Evolutionary conservation across 2,329 filamentous ascomycete genomes (phyloP), one percentile per base, ranked within the genome.

Genomic region (Lachnellula willkommii): DNA sequence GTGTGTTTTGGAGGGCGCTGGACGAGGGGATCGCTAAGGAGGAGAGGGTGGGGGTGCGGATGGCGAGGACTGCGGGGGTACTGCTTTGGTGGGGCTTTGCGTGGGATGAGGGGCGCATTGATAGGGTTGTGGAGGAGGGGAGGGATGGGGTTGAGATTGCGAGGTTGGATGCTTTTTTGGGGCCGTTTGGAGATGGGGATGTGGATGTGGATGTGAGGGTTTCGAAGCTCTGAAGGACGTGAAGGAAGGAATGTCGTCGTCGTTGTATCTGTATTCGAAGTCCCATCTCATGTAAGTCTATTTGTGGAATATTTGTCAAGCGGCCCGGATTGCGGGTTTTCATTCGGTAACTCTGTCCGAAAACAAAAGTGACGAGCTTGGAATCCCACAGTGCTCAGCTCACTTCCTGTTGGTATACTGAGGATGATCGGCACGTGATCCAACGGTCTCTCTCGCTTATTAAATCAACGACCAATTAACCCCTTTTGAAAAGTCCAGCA

Each of bases 81-180:
- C 58, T 87, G 17, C 72, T 87, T 2, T 87, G 84, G 83, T 76
- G 80, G 66, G 83, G 82, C 1, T 82, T 81, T 64, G 82, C 82
- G 2, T 86, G 83, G 68, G 83, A 87, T 65, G 75, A 81, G 24
- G 83, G 83, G 0, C 71, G 68, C 35, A 75, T 87, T 53, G 73
- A 85, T 67, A 74, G 83, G 1, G 81, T 81, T 15, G 80, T 86
- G 1, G 71, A 79, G 56, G 72, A 74, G 45, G 72, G 69, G 2
- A 71, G 71, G 22, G 82, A 87, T 62, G 69, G 70, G 22, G 71
- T 71, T 39, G 83, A 85, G 64, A 65, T 86, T n/a, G 71, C 73
- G 32, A 77, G 75, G 63, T 69, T 87, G 39, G 73, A 78, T 56
- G 63, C 62, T 12, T 68, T 68, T 36, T 46, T 69, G 43, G 14